phyloP scores from a whole-genome alignment of 176 grass and related monocot genomes.

The Bromus sterilis region DNA sequence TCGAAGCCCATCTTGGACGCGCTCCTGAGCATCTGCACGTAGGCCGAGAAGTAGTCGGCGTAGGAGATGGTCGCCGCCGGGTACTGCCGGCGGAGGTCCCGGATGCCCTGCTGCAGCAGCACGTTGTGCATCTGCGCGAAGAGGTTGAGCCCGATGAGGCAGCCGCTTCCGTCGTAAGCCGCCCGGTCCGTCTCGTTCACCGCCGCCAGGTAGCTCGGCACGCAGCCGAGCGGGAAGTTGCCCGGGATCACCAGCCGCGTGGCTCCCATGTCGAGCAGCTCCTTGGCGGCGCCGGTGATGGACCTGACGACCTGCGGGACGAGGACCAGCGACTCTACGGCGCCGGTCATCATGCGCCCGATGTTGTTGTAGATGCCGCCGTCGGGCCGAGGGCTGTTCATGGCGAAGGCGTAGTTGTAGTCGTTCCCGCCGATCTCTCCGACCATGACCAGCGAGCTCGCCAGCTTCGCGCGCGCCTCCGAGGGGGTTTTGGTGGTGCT shows the following conservation, averaged over 20 bases:
- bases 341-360: too few relatives aligned
- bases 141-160: neutral
- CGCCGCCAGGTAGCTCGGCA: neutral
- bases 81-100: neutral
- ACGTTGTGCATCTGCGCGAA: neutral
- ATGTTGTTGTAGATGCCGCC: neutral
- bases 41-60: neutral
- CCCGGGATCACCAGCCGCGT: neutral
- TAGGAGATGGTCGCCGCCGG: neutral
- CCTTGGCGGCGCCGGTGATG: neutral
- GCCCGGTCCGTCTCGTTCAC: neutral
- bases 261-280: neutral
- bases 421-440: slow-evolving; percentile 97
- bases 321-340: neutral
- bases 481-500: neutral
- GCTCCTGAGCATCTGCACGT: neutral
- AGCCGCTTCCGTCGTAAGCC: neutral
- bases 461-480: neutral
- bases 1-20: neutral
- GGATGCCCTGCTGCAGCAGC: neutral
- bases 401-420: slow-evolving; percentile 80
- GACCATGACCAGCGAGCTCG: slow-evolving; percentile 42
- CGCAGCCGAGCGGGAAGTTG: neutral
- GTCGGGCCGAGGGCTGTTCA: neutral
- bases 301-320: neutral